phyloP scores from a whole-genome alignment of 306 rosid species.

The Astragalus glycyphyllos region DNA sequence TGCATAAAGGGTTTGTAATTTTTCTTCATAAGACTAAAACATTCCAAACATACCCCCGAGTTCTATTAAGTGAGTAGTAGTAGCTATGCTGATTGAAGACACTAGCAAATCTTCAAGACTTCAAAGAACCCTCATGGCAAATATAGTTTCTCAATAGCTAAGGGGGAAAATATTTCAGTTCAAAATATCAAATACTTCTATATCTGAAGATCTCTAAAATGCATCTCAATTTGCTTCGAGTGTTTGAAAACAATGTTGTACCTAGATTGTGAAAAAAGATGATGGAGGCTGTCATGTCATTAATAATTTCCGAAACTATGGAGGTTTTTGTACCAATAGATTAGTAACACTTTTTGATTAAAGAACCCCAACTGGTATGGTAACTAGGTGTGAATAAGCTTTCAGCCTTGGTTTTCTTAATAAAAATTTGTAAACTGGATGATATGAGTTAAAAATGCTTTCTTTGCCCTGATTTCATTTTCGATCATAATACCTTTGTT shows the following conservation, averaged over 20 bases:
- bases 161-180: not conserved
- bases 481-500: not conserved
- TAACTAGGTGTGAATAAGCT: conserved; percentile 6
- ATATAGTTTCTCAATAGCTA: not conserved
- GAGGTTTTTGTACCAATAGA: conserved; percentile 6
- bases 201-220: not conserved
- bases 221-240: conserved; percentile 5
- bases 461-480: conserved; percentile 23
- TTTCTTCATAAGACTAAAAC: no score
- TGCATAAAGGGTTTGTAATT: no score
- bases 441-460: not conserved
- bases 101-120: conserved; percentile 6
- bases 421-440: conserved; percentile 21
- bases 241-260: not conserved
- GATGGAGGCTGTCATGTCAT: conserved; percentile 1
- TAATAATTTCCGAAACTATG: not conserved
- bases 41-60: not conserved
- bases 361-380: not conserved
- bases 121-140: conserved; percentile 16
- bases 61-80: not conserved
- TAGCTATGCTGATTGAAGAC: conserved; percentile 9
- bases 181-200: conserved; percentile 5
- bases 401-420: conserved; percentile 6
- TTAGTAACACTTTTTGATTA: conserved; percentile 17
- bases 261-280: conserved; percentile 17